These are phyloP conservation scores for Brassica hybrid DNA, from an alignment of 441 rosid genomes.

Conservation along the genomic window DNA sequence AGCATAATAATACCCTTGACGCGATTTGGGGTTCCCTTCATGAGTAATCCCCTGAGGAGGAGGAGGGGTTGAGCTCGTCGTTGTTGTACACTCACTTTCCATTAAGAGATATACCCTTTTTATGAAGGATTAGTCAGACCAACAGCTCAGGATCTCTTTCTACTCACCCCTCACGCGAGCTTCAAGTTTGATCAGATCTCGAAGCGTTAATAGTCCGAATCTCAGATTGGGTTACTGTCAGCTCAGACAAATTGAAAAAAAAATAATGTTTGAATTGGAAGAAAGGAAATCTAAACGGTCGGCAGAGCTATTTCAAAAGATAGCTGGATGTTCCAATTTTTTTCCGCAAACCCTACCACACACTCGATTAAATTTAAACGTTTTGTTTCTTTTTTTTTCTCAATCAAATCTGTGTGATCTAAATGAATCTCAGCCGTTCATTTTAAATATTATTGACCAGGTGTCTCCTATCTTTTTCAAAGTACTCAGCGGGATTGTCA, in stretches of 20 bases:
- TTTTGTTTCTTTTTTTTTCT: conserved; percentile 21
- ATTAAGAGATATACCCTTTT: conserved; percentile 34
- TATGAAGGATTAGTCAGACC: conserved; percentile 2
- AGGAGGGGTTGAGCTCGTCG: conserved; percentile 46
- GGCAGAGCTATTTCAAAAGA: conserved; percentile 56
- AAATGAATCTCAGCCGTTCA: conserved; percentile 47
- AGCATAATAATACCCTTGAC: conserved; percentile 62
- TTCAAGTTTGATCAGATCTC: conserved; percentile 34
- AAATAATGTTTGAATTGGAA: neutral
- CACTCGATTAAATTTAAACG: conserved; percentile 42
- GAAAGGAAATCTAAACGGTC: conserved; percentile 55
- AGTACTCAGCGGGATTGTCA: conserved; percentile 52
- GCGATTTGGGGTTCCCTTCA: conserved; percentile 58
- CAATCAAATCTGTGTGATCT: conserved; percentile 27
- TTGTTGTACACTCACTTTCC: conserved; percentile 68
- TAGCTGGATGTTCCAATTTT: conserved; percentile 54
- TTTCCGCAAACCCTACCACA: conserved; percentile 48
- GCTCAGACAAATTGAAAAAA: neutral
- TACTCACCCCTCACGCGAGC: conserved; percentile 34
- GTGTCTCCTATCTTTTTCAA: conserved; percentile 31
- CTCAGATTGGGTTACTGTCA: conserved; percentile 35
- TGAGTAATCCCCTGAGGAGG: conserved; percentile 49
- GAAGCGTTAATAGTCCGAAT: conserved; percentile 8
- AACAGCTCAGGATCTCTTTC: conserved; percentile 19
- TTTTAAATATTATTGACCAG: conserved; percentile 27